A percentile compares a stretch with the other conserved stretches of the same genome.
These are phyloP conservation scores for Vitis rupestris DNA, from an alignment of 164 flowering plant species.

Conservation along the genomic window DNA sequence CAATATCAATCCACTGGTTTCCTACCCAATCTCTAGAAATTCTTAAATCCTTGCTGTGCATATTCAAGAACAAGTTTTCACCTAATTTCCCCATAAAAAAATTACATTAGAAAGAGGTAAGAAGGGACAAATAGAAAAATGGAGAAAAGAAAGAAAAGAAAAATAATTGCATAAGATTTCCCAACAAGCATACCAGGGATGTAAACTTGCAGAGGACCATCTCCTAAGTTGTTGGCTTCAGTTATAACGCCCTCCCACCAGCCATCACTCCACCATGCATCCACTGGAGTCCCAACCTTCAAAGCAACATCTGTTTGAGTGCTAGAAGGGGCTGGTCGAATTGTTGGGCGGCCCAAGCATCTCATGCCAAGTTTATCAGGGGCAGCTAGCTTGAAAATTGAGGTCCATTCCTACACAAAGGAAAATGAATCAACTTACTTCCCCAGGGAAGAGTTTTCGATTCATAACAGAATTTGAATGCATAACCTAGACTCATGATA, in stretches of 20 bases:
- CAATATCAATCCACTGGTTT: slow-evolving; percentile 61
- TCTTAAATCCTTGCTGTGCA: slow-evolving; percentile 53
- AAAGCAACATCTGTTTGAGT: slow-evolving; percentile 26
- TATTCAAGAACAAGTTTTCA: slow-evolving; percentile 51
- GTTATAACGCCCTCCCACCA: slow-evolving; percentile 98
- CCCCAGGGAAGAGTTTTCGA: background rate
- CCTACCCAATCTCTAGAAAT: slow-evolving; percentile 81
- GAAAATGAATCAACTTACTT: background rate
- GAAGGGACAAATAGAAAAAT: background rate
- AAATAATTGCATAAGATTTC: background rate
- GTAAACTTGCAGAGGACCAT: slow-evolving; percentile 60
- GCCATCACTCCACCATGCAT: slow-evolving; percentile 99
- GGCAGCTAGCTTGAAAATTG: slow-evolving; percentile 59
- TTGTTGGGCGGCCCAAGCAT: slow-evolving; percentile 60
- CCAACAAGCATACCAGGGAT: slow-evolving; percentile 60
- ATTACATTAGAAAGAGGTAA: background rate
- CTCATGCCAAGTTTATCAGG: slow-evolving; percentile 90
- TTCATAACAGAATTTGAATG: background rate
- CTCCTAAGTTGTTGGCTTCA: slow-evolving; percentile 26
- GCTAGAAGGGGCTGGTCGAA: slow-evolving; percentile 56
- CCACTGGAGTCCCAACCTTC: slow-evolving; percentile 74
- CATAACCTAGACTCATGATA: background rate
- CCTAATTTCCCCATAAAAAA: slow-evolving; percentile 50
- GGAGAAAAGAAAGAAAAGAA: background rate
- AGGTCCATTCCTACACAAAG: slow-evolving; percentile 78